Evolutionary conservation across 2,329 filamentous ascomycete species (phyloP), one percentile per base, ranked within the genome.

Genomic region (Hymenoscyphus fraxineus): DNA sequence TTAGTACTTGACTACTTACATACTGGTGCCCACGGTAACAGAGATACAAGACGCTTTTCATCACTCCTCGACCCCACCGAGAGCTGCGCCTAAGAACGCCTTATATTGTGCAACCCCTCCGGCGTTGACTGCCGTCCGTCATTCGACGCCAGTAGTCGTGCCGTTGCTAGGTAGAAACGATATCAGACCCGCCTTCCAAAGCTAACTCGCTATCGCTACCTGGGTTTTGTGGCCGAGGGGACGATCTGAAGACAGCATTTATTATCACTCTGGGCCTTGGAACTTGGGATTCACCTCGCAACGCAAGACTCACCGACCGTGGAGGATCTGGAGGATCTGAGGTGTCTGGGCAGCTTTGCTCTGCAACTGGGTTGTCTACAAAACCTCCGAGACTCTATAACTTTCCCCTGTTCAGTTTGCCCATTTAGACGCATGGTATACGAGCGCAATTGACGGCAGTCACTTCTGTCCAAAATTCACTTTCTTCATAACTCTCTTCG

Each of bases 401-500:
- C 19, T 35, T 19, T 19, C 35, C 59, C 22, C 15, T 62, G 51
- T 19, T 31, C 47, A 4, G 35, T 54, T 19, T 47, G 51, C 41
- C 35, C 58, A 47, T 41, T 44, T 57, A 41, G n/a, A 66, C 62
- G 56, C 60, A 70, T 71, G 68, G 65, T 40, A 66, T 47, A 51
- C 64, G 70, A 60, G 62, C 67, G 67, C 65, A 72, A 69, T 73
- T 73, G 70, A 75, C 74, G 73, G 73, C 73, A 73, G 70, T 73
- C 67, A 27, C 44, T 51, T 73, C 71, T 67, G 68, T 74, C 62
- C 72, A 72, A 68, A 63, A 67, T 67, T 67, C 67, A 68, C 65
- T 35, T 35, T 35, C 35, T 6, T 6, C 35, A 35, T 27, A 27
- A 27, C 35, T 70, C 44, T 68, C 68, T 65, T 71, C 73, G 64